phyloP scores from a whole-genome alignment of 768 basidiomycete genomes.

The Pholiota microspora region DNA sequence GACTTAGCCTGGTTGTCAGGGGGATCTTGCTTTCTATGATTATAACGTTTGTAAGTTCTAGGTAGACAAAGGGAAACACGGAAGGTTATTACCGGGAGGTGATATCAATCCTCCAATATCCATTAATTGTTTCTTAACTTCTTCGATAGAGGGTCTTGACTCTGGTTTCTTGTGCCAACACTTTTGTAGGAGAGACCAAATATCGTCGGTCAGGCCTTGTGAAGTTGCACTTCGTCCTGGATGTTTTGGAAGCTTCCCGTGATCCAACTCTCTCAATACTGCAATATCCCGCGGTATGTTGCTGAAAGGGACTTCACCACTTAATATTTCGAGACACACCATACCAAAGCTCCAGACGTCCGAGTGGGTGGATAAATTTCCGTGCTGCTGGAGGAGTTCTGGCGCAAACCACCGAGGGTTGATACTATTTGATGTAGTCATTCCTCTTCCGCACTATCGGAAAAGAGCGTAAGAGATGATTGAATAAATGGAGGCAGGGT shows the following conservation, averaged over 20 bases:
- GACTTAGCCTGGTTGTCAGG: not conserved
- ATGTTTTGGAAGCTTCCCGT: constrained; percentile 35
- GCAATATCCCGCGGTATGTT: constrained; percentile 28
- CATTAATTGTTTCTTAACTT: constrained; percentile 26
- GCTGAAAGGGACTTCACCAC: constrained; percentile 37
- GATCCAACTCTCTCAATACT: constrained; percentile 33
- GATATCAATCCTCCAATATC: constrained; percentile 18
- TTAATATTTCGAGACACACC: constrained; percentile 44
- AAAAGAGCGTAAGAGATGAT: not conserved
- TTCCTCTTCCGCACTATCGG: constrained; percentile 27
- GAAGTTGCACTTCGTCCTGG: constrained; percentile 27
- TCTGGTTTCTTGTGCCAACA: constrained; percentile 43
- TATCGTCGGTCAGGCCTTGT: constrained; percentile 32
- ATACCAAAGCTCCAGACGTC: constrained; percentile 53
- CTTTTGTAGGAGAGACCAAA: constrained; percentile 41
- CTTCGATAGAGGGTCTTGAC: constrained; percentile 36
- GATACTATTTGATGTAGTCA: constrained; percentile 21
- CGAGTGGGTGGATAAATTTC: constrained; percentile 31
- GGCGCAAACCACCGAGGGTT: constrained; percentile 42
- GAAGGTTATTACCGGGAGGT: not conserved
- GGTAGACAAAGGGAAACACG: too few species aligned
- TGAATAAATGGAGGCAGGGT: not conserved
- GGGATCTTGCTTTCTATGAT: not conserved
- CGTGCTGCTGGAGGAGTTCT: constrained; percentile 33
- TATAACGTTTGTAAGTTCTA: too few species aligned